Percentiles rank a stretch among this genome's conserved stretches.
Conservation (phyloP, 495 filamentous ascomycete species). For the Elasticomyces elasticus region DNA sequence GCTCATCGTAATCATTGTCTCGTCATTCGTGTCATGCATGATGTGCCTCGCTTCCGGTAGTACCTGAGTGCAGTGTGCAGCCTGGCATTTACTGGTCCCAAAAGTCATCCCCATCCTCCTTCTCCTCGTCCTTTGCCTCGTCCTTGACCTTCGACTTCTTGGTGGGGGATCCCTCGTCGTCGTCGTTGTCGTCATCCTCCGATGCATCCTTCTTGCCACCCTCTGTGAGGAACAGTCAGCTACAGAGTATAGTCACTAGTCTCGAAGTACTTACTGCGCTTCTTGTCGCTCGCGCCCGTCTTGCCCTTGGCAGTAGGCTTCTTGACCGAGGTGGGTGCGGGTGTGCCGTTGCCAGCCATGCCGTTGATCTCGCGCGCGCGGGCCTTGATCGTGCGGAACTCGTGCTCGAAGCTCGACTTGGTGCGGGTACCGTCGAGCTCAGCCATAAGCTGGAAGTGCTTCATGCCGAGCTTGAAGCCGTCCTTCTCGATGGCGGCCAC, state of each 20-base stretch:
- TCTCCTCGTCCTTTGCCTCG: not conserved
- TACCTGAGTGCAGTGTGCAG: not conserved
- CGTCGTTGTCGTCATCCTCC: not conserved
- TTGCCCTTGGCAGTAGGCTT: not conserved
- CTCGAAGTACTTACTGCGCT: not conserved
- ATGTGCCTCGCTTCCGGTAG: not conserved
- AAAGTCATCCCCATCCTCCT: not conserved
- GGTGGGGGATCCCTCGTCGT: not conserved
- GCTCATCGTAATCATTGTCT: not conserved
- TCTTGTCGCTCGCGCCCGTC: not conserved
- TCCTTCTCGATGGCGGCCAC: not conserved
- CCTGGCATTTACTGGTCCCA: not conserved
- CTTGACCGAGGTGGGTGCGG: too few relatives aligned
- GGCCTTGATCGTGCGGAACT: constrained; percentile 8
- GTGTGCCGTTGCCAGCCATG: not conserved
- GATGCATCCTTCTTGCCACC: not conserved
- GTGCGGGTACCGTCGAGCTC: not conserved
- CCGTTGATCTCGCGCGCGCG: not conserved
- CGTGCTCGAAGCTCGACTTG: constrained; percentile 2
- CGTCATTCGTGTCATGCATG: not conserved
- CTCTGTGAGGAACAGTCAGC: not conserved
- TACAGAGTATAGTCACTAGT: too few relatives aligned
- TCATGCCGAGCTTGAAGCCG: not conserved
- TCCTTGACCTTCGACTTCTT: constrained; percentile 4
- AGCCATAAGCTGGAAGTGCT: constrained; percentile 1